Conservation (phyloP, 2,329 filamentous ascomycete species). For the Fusarium ramigenum region DNA sequence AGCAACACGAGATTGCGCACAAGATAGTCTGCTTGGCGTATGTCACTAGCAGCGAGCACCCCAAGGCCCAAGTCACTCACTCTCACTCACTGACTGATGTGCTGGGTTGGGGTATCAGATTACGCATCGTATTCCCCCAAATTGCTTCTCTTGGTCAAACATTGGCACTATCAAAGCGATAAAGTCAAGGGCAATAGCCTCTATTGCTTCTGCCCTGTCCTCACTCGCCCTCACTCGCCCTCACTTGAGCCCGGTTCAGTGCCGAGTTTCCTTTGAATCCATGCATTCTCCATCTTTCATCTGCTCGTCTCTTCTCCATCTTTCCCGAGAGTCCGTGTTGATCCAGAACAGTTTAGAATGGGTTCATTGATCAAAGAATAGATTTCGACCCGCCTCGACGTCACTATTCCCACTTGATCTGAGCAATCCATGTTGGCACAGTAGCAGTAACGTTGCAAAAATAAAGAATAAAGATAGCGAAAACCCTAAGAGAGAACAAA, state of each 20-base stretch:
- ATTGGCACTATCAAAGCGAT: slow-evolving; percentile 7
- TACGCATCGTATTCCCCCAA: slow-evolving; percentile 20
- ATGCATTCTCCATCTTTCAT: not conserved
- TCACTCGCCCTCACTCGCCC: not conserved
- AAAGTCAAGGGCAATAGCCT: not conserved
- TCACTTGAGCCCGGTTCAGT: not conserved
- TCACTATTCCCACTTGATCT: slow-evolving; percentile 5
- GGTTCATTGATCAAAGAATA: not conserved
- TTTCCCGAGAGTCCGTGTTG: slow-evolving; percentile 10
- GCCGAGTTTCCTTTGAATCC: not conserved
- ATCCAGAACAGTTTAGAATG: not conserved
- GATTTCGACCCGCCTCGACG: slow-evolving; percentile 13
- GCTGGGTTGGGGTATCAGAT: not conserved
- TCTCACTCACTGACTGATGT: not conserved
- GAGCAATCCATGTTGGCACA: not conserved
- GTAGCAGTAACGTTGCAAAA: not conserved
- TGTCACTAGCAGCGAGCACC: slow-evolving; percentile 17
- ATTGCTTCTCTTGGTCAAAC: slow-evolving; percentile 15
- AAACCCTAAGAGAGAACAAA: not conserved
- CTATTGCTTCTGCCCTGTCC: slow-evolving; percentile 1
- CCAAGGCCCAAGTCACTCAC: not conserved
- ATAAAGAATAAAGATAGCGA: not conserved
- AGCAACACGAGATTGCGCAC: slow-evolving; percentile 27
- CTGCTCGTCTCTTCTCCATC: not conserved
- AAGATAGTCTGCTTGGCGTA: slow-evolving; percentile 24